Conservation (phyloP, 768 basidiomycete species). For the Phlegmacium glaucopus region DNA sequence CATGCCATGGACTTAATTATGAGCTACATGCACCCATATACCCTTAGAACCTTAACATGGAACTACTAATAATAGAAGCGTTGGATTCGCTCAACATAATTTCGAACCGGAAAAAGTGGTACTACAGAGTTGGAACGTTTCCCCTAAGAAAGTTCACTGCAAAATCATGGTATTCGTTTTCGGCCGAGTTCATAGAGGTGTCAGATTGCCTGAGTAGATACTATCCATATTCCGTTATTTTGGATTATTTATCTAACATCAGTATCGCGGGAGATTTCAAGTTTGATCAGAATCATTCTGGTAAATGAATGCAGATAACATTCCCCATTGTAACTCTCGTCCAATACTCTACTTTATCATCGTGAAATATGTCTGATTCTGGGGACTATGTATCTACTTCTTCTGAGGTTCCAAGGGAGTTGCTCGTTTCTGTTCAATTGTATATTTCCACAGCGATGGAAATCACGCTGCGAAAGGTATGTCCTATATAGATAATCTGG, state of each 20-base stretch:
- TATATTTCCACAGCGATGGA: slow-evolving; percentile 54
- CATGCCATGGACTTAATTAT: slow-evolving; percentile 22
- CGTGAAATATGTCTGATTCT: slow-evolving; percentile 27
- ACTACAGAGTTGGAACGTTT: not conserved
- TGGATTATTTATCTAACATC: too few species aligned
- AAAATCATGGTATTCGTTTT: too few species aligned
- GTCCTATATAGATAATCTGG: slow-evolving; percentile 8
- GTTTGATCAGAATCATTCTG: too few species aligned
- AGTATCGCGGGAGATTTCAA: too few species aligned
- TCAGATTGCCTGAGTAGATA: not conserved
- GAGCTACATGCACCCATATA: slow-evolving; percentile 33
- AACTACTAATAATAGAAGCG: slow-evolving; percentile 28
- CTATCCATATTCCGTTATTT: too few species aligned
- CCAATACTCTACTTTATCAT: slow-evolving; percentile 7
- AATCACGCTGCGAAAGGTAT: slow-evolving; percentile 55
- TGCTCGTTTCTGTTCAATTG: slow-evolving; percentile 58
- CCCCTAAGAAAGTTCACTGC: too few species aligned
- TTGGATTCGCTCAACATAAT: not conserved
- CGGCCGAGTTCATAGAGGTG: not conserved
- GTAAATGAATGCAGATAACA: too few species aligned
- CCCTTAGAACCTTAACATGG: slow-evolving; percentile 31
- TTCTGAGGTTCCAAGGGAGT: slow-evolving; percentile 38
- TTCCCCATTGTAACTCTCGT: slow-evolving; percentile 3
- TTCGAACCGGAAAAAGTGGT: not conserved
- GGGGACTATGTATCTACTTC: slow-evolving; percentile 26